A percentile compares a stretch with the other conserved stretches of the same genome.
These are phyloP conservation scores for Fusarium decemcellulare DNA, from an alignment of 2,329 filamentous ascomycete species.

Conservation along the genomic window DNA sequence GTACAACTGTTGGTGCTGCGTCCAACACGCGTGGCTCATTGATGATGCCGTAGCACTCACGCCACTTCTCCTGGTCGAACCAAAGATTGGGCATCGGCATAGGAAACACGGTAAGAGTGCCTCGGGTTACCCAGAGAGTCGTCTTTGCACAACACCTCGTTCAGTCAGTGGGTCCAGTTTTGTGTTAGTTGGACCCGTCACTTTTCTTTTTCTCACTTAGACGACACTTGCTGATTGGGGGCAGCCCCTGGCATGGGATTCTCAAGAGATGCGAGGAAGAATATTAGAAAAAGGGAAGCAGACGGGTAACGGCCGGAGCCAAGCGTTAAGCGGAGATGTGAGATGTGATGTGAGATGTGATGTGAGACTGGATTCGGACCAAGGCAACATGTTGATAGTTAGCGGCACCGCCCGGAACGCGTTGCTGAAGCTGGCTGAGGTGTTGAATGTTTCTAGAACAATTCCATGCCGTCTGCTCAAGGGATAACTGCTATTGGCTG, in stretches of 20 bases:
- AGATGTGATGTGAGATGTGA: constrained; percentile 3
- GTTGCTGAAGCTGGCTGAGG: constrained; percentile 14
- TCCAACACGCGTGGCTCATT: constrained; percentile 3
- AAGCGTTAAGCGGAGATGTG: constrained; percentile 2
- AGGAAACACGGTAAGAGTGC: neutral
- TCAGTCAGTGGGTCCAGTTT: neutral
- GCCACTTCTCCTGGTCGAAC: neutral
- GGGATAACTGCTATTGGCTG: neutral
- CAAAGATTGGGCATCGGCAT: neutral
- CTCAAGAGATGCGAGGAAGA: neutral
- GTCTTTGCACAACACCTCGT: neutral
- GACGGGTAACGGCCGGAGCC: neutral
- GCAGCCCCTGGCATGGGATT: neutral
- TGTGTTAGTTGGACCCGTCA: neutral
- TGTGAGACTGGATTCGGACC: neutral
- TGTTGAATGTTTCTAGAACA: constrained; percentile 39
- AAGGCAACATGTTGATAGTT: constrained; percentile 12
- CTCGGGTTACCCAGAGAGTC: no score
- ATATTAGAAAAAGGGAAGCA: neutral
- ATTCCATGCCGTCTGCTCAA: constrained; percentile 15
- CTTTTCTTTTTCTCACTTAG: neutral
- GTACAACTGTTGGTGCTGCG: neutral
- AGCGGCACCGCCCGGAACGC: constrained; percentile 32
- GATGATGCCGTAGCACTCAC: constrained; percentile 3
- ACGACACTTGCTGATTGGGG: neutral